phyloP scores from a whole-genome alignment of 257 asterid species.

The Leonotis leonurus region DNA sequence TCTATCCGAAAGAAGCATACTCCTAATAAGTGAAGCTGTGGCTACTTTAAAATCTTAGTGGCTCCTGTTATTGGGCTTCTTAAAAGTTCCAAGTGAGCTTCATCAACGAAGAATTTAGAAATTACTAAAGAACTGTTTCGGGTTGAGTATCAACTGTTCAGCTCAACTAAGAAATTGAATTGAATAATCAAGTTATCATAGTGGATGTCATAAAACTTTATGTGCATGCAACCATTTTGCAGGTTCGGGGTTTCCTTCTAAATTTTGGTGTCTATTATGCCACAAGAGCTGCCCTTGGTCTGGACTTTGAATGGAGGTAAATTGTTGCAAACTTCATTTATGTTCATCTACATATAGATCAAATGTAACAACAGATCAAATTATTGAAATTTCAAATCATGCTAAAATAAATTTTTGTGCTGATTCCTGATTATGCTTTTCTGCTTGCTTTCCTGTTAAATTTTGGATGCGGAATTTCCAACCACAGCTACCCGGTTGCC shows the following conservation, averaged over 20 bases:
- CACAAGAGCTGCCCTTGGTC: slow-evolving; percentile 94
- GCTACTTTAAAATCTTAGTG: not conserved
- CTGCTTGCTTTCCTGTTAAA: slow-evolving; percentile 3
- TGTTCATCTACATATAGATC: not conserved
- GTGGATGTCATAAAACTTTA: slow-evolving; percentile 2
- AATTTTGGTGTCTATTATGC: slow-evolving; percentile 95
- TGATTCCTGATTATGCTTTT: not conserved
- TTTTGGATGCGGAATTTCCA: slow-evolving; percentile 7
- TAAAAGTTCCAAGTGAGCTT: not conserved
- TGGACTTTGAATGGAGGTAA: slow-evolving; percentile 90
- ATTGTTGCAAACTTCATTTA: not conserved
- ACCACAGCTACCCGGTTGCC: slow-evolving; percentile 90
- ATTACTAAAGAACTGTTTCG: not conserved
- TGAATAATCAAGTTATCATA: not conserved
- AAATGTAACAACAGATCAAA: not conserved
- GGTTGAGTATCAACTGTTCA: not conserved
- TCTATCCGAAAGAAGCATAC: not conserved
- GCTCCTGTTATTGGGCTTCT: not conserved
- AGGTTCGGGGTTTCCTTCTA: slow-evolving; percentile 97
- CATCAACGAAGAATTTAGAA: not conserved
- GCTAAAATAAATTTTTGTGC: not conserved
- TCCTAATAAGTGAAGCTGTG: not conserved
- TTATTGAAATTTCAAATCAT: not conserved
- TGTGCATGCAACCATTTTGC: slow-evolving; percentile 14
- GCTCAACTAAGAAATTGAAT: not conserved